Evolutionary conservation across 192 early-diverging fungal species (phyloP).

Genomic region (Coemansia sp.): DNA sequence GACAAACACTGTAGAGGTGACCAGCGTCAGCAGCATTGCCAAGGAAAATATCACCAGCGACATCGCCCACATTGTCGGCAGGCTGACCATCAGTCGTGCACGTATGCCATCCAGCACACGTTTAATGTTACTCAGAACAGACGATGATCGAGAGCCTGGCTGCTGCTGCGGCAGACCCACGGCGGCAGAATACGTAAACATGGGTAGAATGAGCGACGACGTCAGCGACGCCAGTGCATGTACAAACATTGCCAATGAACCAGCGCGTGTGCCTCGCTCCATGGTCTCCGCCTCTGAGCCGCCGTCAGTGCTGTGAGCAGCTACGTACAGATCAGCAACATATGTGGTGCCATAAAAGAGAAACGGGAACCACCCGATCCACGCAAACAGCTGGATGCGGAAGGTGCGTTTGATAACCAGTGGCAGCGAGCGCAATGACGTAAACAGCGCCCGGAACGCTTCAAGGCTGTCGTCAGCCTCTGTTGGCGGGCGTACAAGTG

Average conservation of each 20-base stretch:
- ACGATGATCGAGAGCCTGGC: neutral
- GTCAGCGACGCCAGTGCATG: constrained; percentile 73
- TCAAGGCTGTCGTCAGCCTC: constrained; percentile 16
- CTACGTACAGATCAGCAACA: constrained; percentile 41
- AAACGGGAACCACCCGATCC: constrained; percentile 97
- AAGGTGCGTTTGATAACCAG: constrained; percentile 70
- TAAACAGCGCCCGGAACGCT: constrained; percentile 37
- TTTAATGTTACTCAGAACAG: neutral
- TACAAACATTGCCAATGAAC: constrained; percentile 81
- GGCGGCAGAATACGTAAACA: constrained; percentile 34
- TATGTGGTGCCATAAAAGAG: constrained; percentile 78
- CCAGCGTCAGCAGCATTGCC: constrained; percentile 67
- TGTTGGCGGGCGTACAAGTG: constrained; percentile 15
- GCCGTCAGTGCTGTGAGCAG: constrained; percentile 13
- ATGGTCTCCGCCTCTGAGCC: constrained; percentile 22
- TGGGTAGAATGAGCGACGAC: constrained; percentile 37
- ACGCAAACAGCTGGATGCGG: constrained; percentile 89
- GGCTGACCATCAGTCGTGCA: constrained; percentile 17
- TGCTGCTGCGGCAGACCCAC: neutral
- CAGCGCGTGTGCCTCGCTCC: constrained; percentile 67
- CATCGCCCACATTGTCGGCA: constrained; percentile 66
- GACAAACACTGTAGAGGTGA: constrained; percentile 52
- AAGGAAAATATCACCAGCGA: constrained; percentile 66
- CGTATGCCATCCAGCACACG: constrained; percentile 11
- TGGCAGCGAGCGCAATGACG: constrained; percentile 64